A percentile compares a stretch with the other conserved stretches of the same genome.
Evolutionary conservation across 768 basidiomycete genomes (phyloP).

Genomic region (Piloderma croceum): DNA sequence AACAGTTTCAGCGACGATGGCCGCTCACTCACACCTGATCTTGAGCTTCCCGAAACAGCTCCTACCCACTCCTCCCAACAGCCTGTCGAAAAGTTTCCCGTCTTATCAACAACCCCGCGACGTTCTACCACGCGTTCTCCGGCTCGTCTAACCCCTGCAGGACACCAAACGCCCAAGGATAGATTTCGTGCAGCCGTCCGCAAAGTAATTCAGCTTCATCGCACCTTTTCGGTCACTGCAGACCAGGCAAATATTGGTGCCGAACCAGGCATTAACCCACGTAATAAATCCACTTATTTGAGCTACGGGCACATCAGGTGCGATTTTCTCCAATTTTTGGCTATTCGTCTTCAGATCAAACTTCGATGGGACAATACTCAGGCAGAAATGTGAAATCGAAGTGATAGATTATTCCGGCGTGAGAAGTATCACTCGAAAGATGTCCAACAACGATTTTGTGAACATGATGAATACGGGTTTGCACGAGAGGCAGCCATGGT

Average conservation of each 20-base stretch:
- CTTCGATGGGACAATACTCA: too few species aligned
- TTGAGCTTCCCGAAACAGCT: conserved; percentile 24
- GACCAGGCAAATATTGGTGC: conserved; percentile 43
- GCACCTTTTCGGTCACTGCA: conserved; percentile 36
- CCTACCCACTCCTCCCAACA: not conserved
- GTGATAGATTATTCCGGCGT: conserved; percentile 37
- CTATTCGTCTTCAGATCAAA: too few species aligned
- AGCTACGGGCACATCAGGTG: conserved; percentile 54
- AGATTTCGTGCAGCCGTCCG: conserved; percentile 50
- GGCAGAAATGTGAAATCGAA: conserved; percentile 48
- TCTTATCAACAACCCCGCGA: too few species aligned
- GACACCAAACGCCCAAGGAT: conserved; percentile 38
- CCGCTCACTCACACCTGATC: conserved; percentile 61
- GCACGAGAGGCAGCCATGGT: conserved; percentile 31
- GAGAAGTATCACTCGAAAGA: conserved; percentile 29
- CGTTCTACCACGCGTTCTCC: conserved; percentile 13
- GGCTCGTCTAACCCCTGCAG: conserved; percentile 7
- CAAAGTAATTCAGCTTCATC: conserved; percentile 60
- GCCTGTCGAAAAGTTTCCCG: conserved; percentile 2
- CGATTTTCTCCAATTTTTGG: too few species aligned
- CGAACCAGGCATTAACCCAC: conserved; percentile 68
- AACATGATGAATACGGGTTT: conserved; percentile 22
- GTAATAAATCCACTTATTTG: conserved; percentile 49
- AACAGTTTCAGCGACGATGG: conserved; percentile 66
- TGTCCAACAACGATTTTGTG: conserved; percentile 36